Conservation (phyloP, 2,329 filamentous ascomycete species). For the Claviceps arundinis region DNA sequence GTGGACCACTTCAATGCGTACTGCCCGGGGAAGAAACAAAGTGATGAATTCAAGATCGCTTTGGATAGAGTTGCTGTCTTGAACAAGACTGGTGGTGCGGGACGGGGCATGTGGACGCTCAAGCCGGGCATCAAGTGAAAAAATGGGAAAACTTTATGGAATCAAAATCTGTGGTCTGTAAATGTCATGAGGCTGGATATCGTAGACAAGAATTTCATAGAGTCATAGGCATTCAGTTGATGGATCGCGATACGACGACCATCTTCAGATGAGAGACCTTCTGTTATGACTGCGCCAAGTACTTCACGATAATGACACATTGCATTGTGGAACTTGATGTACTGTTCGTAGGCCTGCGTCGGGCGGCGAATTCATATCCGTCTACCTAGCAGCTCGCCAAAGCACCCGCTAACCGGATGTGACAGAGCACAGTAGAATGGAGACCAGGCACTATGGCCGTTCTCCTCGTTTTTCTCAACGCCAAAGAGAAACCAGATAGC, state of each 20-base stretch:
- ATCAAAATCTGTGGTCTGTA: background rate
- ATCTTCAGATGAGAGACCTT: background rate
- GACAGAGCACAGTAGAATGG: conserved; percentile 40
- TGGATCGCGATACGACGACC: background rate
- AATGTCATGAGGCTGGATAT: background rate
- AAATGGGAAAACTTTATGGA: background rate
- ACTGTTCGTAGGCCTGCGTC: conserved; percentile 29
- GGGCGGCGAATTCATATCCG: conserved; percentile 31
- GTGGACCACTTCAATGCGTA: conserved; percentile 82
- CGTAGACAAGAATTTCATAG: background rate
- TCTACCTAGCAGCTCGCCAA: conserved; percentile 22
- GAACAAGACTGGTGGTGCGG: conserved; percentile 41
- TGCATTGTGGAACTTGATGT: conserved; percentile 16
- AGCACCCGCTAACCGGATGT: conserved; percentile 11
- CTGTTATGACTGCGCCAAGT: background rate
- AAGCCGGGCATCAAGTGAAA: conserved; percentile 20
- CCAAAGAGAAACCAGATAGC: conserved; percentile 43
- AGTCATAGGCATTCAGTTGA: background rate
- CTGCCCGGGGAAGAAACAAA: conserved; percentile 51
- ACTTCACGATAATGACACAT: conserved; percentile 2
- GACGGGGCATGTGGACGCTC: conserved; percentile 41
- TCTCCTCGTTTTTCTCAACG: conserved; percentile 61
- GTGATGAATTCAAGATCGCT: conserved; percentile 70
- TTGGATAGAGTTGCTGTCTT: conserved; percentile 63
- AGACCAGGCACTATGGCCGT: conserved; percentile 55